phyloP scores from a whole-genome alignment of 179 eudicot genomes.

The Nepenthes alata region DNA sequence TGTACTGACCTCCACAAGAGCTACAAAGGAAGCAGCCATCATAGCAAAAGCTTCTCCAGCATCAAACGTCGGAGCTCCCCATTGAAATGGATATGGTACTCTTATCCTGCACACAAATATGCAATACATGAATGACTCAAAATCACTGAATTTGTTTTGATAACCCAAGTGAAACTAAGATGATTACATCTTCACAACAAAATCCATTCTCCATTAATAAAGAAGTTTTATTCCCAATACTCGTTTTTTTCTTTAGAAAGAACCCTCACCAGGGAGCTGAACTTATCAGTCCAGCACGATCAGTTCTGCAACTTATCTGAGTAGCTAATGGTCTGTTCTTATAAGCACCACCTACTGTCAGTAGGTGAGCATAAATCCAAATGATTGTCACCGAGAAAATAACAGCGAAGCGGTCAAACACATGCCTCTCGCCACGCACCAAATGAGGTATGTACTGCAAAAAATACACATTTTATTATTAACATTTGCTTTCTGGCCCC shows the following conservation, averaged over 20 bases:
- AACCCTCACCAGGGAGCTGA: slow-evolving; percentile 69
- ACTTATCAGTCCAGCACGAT: slow-evolving; percentile 75
- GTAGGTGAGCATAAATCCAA: slow-evolving; percentile 81
- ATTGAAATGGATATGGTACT: slow-evolving; percentile 91
- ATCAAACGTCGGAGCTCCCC: slow-evolving; percentile 90
- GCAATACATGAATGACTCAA: background rate
- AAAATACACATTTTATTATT: slow-evolving; percentile 2
- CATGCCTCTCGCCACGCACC: slow-evolving; percentile 45
- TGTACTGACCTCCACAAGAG: slow-evolving; percentile 74
- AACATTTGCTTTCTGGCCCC: background rate
- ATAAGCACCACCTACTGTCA: slow-evolving; percentile 88
- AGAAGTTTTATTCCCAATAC: background rate
- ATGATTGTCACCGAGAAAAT: slow-evolving; percentile 70
- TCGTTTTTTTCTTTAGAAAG: background rate
- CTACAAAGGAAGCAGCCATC: slow-evolving; percentile 89
- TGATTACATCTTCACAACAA: background rate
- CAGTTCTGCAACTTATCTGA: slow-evolving; percentile 80
- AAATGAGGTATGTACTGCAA: slow-evolving; percentile 81
- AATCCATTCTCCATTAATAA: background rate
- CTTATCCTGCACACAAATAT: slow-evolving; percentile 50
- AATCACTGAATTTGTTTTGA: too few species aligned
- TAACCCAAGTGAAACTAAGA: too few species aligned
- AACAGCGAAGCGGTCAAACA: slow-evolving; percentile 81
- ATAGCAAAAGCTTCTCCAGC: slow-evolving; percentile 98
- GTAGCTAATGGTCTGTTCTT: slow-evolving; percentile 52